These are phyloP conservation scores for Phytophthora brassicae DNA, from an alignment of 352 stramenopile species.

Conservation along the genomic window DNA sequence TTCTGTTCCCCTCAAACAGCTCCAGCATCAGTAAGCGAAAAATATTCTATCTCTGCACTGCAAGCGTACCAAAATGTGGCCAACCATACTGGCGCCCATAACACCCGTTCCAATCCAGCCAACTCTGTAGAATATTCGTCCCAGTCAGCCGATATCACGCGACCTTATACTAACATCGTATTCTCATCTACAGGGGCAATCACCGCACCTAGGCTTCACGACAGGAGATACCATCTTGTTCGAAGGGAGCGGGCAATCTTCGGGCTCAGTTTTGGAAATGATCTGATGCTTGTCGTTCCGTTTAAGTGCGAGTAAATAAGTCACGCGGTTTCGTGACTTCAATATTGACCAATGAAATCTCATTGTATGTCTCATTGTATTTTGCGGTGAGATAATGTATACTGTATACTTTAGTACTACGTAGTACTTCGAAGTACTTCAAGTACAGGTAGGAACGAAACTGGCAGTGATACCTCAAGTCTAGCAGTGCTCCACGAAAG, in stretches of 20 bases:
- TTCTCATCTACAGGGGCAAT: neutral
- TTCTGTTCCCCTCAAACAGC: slow-evolving; percentile 39
- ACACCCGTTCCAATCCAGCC: slow-evolving; percentile 88
- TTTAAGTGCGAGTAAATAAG: slow-evolving; percentile 21
- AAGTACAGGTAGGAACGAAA: too few species aligned
- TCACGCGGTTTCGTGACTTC: too few species aligned
- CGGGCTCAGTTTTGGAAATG: neutral
- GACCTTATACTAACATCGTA: neutral
- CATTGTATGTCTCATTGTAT: too few species aligned
- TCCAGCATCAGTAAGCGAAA: slow-evolving; percentile 2
- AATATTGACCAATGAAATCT: too few species aligned
- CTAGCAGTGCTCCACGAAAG: too few species aligned
- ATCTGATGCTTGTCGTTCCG: slow-evolving; percentile 9
- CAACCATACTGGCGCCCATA: slow-evolving; percentile 89
- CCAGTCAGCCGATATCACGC: neutral
- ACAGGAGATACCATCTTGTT: slow-evolving; percentile 19
- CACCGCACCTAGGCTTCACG: slow-evolving; percentile 33
- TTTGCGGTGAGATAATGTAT: too few species aligned
- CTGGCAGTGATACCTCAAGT: too few species aligned
- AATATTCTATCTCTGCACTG: neutral
- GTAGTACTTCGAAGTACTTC: too few species aligned
- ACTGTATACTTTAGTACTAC: too few species aligned
- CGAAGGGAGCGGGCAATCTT: slow-evolving; percentile 12
- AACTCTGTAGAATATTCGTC: slow-evolving; percentile 39
- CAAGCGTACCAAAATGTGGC: slow-evolving; percentile 73